Evolutionary conservation across 345 rosid genomes (phyloP), one percentile per base, ranked within the genome.

Genomic region (Eucalyptus globulus): DNA sequence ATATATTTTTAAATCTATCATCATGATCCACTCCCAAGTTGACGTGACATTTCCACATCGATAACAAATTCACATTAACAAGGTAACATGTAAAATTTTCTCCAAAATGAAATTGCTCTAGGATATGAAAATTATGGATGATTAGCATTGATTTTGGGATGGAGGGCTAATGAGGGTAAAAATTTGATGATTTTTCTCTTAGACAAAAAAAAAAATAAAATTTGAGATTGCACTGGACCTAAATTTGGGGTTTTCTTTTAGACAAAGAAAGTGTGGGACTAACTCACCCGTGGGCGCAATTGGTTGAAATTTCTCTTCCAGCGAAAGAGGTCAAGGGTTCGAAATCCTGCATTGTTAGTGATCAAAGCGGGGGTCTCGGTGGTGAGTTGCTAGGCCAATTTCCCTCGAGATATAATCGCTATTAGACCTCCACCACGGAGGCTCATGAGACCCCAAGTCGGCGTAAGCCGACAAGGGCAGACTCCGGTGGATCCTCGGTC

Each of bases 321-420:
- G 3, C 17, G 0, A 49, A 49, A 49, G 17, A 0, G 7, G 17
- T 49, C 0, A 0, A 5, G 0, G 51, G 17, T 49, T 49, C 0
- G 17, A 49, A 49, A 49, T 0, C 7, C 3, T 5, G 1, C 7
- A 17, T 49, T 49, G 0, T 49, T 49, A 49, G 51, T 7, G 17
- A 49, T 49, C 14, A 49, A 49, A 49, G 15, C 3, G 3, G 0
- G 3, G 7, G 51, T 3, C 1, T 1, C 0, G 1, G 16, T 0
- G 51, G 17, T 49, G 51, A 17, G 51, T 49, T 49, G 17, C 0
- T 49, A 0, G 17, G 0, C 3, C 1, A 14, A 0, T 49, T 49
- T 49, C 17, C 3, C 7, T 3, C 3, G 1, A 49, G 7, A 7
- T 49, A 49, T 49, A 49, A 49, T 14, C 3, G 51, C 17, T 49